Evolutionary conservation across 805 yeast species (phyloP).

Genomic region (Naumovozyma castellii): DNA sequence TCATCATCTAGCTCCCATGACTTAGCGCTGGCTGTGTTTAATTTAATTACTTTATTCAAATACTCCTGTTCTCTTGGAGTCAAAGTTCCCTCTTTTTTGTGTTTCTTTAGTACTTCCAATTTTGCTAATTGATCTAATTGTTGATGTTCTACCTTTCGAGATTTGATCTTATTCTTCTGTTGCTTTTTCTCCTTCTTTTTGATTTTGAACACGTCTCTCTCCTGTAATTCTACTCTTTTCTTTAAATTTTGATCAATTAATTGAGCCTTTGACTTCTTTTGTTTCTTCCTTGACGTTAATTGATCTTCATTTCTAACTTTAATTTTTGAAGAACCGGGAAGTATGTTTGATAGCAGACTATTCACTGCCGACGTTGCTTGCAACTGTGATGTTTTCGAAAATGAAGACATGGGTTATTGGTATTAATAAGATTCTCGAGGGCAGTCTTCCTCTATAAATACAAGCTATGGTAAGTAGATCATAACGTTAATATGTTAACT

Average conservation of each 20-base stretch:
- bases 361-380: constrained; percentile 37
- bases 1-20: constrained; percentile 35
- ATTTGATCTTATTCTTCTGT: constrained; percentile 23
- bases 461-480: no score
- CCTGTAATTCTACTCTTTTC: constrained; percentile 27
- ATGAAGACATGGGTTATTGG: constrained; percentile 8
- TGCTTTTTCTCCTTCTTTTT: constrained; percentile 29
- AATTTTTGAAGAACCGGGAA: constrained; percentile 31
- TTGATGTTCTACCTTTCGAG: constrained; percentile 12
- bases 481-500: no score
- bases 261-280: constrained; percentile 31
- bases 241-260: constrained; percentile 31
- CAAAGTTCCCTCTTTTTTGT: constrained; percentile 24
- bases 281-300: constrained; percentile 1
- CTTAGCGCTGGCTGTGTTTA: constrained; percentile 32
- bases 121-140: constrained; percentile 28
- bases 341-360: constrained; percentile 29
- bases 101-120: constrained; percentile 28
- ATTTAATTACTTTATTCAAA: constrained; percentile 29
- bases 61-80: constrained; percentile 29
- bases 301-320: constrained; percentile 5
- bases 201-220: constrained; percentile 28
- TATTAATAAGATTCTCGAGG: no score
- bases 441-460: no score
- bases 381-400: constrained; percentile 25